These are phyloP conservation scores for Castanospermum australe DNA, from an alignment of 306 rosid genomes.

Conservation along the genomic window DNA sequence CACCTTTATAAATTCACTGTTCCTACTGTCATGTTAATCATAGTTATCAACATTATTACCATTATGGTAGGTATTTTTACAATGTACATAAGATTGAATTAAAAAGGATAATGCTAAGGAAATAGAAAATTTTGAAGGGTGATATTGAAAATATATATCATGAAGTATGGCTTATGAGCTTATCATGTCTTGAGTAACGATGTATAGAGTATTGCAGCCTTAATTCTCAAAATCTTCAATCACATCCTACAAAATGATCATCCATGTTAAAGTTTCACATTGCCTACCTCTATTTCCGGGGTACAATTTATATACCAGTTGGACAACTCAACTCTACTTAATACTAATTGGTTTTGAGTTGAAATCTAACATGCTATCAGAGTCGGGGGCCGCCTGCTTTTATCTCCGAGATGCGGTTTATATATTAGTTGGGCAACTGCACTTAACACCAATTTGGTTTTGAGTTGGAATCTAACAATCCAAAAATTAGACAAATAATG, in stretches of 20 bases:
- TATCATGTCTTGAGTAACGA: not conserved
- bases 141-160: not conserved
- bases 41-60: not conserved
- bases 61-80: not conserved
- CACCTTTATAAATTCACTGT: not conserved
- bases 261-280: too few species aligned
- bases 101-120: not conserved
- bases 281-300: too few species aligned
- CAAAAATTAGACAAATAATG: not conserved
- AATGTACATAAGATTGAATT: not conserved
- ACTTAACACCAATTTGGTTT: too few species aligned
- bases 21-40: not conserved
- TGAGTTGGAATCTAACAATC: too few species aligned
- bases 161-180: not conserved
- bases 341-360: too few species aligned
- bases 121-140: not conserved
- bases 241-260: conserved; percentile 6
- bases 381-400: too few species aligned
- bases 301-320: too few species aligned
- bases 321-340: too few species aligned
- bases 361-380: too few species aligned
- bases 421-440: too few species aligned
- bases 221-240: not conserved
- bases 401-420: too few species aligned
- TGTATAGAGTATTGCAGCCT: not conserved